Evolutionary conservation across 1,284 basidiomycete genomes (phyloP), one percentile per base, ranked within the genome.

Genomic region (Trichosporon sp.): DNA sequence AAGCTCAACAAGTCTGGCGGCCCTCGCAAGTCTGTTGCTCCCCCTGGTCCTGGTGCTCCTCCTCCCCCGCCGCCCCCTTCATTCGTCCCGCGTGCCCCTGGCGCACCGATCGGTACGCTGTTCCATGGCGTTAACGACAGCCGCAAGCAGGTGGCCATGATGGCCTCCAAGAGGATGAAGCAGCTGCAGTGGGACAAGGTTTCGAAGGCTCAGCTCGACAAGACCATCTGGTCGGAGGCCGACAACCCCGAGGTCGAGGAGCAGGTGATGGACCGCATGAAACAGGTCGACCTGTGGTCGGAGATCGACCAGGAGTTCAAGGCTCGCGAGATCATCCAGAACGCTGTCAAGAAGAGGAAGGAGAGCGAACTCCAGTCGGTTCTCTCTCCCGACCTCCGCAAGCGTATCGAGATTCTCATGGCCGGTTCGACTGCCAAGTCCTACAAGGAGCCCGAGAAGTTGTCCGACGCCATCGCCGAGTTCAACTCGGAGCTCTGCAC

Each of bases 291-390:
- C 51, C 89, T 99, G 11, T 98, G 95, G 90, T 88, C 88, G 76
- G 92, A 95, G 84, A 98, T 99, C 91, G 95, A 99, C 82, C 92
- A 97, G 78, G 95, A 96, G 79, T 99, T 99, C 86, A 95, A 96
- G 80, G 95, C 95, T 21, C 95, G 96, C 83, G 94, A 97, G 81
- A 87, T 94, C 63, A 93, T 95, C 75, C 76, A 83, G 76, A 79
- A 83, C 66, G 81, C 81, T 6, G 80, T 84, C 65, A 81, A 89
- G 66, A 89, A 89, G 75, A 90, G 92, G 81, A 93, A 89, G 79
- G 79, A 83, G 68, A 92, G 91, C 23, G 92, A 95, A 77, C 85
- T 95, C 60, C 92, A 91, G 83, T 94, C 92, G 83, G 92, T 96
- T n/a, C 87, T 96, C 62, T 92, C 94, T 76, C 87, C 91, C 4